A percentile compares a stretch with the other conserved stretches of the same genome.
phyloP scores from a whole-genome alignment of 495 filamentous ascomycete species.

The Trichoderma orchidacearum region DNA sequence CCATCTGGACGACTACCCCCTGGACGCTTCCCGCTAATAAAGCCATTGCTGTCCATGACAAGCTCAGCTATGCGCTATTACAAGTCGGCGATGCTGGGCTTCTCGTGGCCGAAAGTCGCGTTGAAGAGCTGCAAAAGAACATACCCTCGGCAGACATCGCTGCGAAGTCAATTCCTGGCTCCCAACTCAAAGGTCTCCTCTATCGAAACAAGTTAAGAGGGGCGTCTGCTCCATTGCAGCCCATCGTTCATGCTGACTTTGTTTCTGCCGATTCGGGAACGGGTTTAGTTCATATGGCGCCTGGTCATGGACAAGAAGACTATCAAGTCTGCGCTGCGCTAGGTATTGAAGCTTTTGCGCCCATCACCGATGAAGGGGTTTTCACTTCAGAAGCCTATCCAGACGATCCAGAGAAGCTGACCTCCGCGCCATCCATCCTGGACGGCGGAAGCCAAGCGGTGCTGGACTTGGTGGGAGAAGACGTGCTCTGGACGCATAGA shows the following conservation, averaged over 20 bases:
- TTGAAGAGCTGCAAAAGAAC: conserved; percentile 26
- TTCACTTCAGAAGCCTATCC: conserved; percentile 71
- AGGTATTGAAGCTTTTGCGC: conserved; percentile 58
- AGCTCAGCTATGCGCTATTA: conserved; percentile 61
- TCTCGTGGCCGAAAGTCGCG: conserved; percentile 47
- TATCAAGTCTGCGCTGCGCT: conserved; percentile 63
- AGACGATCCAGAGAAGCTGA: conserved; percentile 40
- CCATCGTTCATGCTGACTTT: conserved; percentile 69
- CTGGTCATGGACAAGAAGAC: conserved; percentile 94
- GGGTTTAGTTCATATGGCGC: conserved; percentile 85
- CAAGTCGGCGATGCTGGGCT: conserved; percentile 36
- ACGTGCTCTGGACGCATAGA: conserved; percentile 50
- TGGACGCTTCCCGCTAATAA: conserved; percentile 94
- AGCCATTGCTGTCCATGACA: conserved; percentile 65
- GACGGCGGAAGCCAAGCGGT: conserved; percentile 53
- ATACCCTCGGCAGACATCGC: conserved; percentile 26
- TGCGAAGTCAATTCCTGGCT: conserved; percentile 46
- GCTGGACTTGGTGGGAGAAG: conserved; percentile 44
- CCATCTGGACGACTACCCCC: conserved; percentile 96
- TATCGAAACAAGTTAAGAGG: conserved; percentile 57
- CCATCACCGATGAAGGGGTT: conserved; percentile 64
- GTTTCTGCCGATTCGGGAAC: conserved; percentile 79
- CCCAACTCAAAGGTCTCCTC: conserved; percentile 44
- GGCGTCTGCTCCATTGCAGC: conserved; percentile 37
- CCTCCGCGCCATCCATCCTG: conserved; percentile 25